Percentiles rank a stretch among this genome's conserved stretches.
phyloP scores from a whole-genome alignment of 2,329 filamentous ascomycete genomes.

The Botrytis porri region DNA sequence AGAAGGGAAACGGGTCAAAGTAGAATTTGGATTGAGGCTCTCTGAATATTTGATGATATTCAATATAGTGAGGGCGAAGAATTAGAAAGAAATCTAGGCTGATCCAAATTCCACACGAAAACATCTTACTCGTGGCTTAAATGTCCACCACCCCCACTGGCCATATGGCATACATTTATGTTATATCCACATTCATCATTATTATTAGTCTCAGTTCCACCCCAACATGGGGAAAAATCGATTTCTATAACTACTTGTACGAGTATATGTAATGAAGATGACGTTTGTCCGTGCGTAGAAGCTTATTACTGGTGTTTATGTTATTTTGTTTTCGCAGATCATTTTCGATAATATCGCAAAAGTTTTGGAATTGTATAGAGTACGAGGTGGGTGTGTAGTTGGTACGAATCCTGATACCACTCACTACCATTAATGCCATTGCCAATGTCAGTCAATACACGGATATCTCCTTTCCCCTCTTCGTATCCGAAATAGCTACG shows the following conservation, averaged over 20 bases:
- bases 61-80: not conserved
- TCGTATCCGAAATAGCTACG: not conserved
- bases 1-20: not conserved
- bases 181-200: not conserved
- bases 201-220: conserved; percentile 1
- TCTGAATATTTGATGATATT: not conserved
- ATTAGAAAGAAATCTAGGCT: not conserved
- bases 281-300: conserved; percentile 3
- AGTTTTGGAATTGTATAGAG: not conserved
- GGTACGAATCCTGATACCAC: not conserved
- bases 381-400: not conserved
- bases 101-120: not conserved
- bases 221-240: not conserved
- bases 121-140: not conserved
- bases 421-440: not conserved
- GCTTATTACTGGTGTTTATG: not conserved
- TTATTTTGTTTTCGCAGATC: not conserved
- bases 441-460: not conserved
- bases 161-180: not conserved
- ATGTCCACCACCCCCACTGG: not conserved
- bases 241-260: too few species aligned
- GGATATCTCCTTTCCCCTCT: not conserved
- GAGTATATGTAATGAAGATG: not conserved
- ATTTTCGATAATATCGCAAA: not conserved
- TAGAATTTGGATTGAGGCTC: not conserved